These are phyloP conservation scores for Candida suzukii DNA, from an alignment of 805 yeast species.

Conservation along the genomic window DNA sequence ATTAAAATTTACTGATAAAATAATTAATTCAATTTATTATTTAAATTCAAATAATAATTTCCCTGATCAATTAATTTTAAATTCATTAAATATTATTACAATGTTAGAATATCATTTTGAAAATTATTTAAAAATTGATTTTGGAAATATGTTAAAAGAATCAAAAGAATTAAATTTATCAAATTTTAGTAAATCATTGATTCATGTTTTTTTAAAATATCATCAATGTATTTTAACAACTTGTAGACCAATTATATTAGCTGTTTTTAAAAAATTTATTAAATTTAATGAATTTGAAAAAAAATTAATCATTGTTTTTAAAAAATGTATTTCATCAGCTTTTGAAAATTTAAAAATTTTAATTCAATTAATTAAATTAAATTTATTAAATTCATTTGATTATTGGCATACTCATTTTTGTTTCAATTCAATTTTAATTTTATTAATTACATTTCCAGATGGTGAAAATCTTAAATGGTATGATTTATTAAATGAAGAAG, in stretches of 20 bases:
- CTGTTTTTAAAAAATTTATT: conserved; percentile 25
- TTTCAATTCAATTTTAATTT: conserved; percentile 27
- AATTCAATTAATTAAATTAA: conserved; percentile 18
- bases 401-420: conserved; percentile 34
- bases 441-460: conserved; percentile 14
- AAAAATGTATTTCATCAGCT: conserved; percentile 25
- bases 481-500: no score
- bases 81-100: conserved; percentile 12
- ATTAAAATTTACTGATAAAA: conserved; percentile 21
- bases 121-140: conserved; percentile 11
- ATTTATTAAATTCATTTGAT: conserved; percentile 28
- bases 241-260: conserved; percentile 27
- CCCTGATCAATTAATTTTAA: conserved; percentile 13
- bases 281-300: conserved; percentile 8
- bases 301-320: conserved; percentile 20
- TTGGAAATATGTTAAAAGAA: conserved; percentile 13
- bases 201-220: conserved; percentile 27
- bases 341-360: conserved; percentile 24
- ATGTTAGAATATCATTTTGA: conserved; percentile 20
- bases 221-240: conserved; percentile 30
- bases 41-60: conserved; percentile 16
- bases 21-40: conserved; percentile 26
- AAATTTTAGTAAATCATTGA: conserved; percentile 13
- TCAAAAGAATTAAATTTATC: conserved; percentile 10
- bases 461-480: conserved; percentile 1